Percentiles rank a stretch among this genome's conserved stretches.
These are phyloP conservation scores for Lyophyllum atratum DNA, from an alignment of 768 basidiomycete species.

Conservation along the genomic window DNA sequence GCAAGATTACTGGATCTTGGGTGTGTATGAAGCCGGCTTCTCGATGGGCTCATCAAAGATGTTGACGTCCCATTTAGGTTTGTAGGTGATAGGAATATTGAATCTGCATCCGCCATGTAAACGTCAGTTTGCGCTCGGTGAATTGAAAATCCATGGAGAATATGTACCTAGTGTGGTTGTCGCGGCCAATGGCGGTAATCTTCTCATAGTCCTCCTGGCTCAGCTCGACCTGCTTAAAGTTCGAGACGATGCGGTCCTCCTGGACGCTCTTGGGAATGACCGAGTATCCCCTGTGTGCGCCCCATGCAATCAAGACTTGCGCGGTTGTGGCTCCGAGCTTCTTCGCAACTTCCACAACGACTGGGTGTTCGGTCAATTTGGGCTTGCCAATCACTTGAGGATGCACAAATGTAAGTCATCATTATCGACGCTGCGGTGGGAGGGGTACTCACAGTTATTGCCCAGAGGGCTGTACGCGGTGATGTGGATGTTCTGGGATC, in stretches of 20 bases:
- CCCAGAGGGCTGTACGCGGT: slow-evolving; percentile 74
- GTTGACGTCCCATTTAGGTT: slow-evolving; percentile 69
- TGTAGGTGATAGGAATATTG: slow-evolving; percentile 67
- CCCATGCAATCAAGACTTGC: slow-evolving; percentile 86
- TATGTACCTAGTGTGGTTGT: slow-evolving; percentile 43
- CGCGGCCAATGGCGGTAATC: slow-evolving; percentile 51
- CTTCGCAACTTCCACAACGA: slow-evolving; percentile 63
- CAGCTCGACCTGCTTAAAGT: slow-evolving; percentile 76
- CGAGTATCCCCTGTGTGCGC: slow-evolving; percentile 68
- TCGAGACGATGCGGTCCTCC: slow-evolving; percentile 68
- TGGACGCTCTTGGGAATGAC: slow-evolving; percentile 87
- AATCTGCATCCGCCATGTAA: slow-evolving; percentile 35
- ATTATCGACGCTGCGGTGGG: neutral
- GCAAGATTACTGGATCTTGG: slow-evolving; percentile 28
- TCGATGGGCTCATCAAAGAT: slow-evolving; percentile 69
- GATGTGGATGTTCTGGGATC: slow-evolving; percentile 69
- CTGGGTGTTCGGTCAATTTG: slow-evolving; percentile 67
- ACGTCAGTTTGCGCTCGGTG: neutral
- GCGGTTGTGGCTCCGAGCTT: slow-evolving; percentile 68
- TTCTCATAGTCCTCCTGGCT: slow-evolving; percentile 67
- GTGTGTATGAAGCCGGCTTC: slow-evolving; percentile 35
- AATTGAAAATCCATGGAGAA: neutral
- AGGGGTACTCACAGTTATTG: slow-evolving; percentile 63
- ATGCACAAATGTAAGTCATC: slow-evolving; percentile 1
- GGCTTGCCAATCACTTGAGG: slow-evolving; percentile 55